Evolutionary conservation across 768 basidiomycete species (phyloP).

Genomic region (Leucogyrophana mollusca): DNA sequence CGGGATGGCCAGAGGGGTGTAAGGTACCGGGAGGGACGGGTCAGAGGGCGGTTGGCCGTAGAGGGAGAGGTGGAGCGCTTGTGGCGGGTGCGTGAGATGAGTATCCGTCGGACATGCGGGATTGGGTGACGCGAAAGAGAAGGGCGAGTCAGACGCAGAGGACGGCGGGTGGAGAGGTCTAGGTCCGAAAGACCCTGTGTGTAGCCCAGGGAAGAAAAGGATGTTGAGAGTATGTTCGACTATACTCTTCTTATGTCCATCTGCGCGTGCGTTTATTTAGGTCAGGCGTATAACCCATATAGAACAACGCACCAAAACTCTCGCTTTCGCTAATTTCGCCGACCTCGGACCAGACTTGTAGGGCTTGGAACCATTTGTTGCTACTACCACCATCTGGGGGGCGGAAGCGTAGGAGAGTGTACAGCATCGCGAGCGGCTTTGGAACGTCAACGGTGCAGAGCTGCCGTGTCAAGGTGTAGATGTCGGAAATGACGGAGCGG

Average conservation of each 20-base stretch:
- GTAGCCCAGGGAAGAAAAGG: constrained; percentile 71
- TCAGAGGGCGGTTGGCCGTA: constrained; percentile 26
- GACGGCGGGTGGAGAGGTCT: constrained; percentile 37
- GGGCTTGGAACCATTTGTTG: constrained; percentile 55
- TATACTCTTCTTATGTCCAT: constrained; percentile 70
- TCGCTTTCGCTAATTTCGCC: constrained; percentile 77
- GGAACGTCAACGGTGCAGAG: constrained; percentile 65
- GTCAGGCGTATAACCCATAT: background rate
- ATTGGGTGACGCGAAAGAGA: constrained; percentile 16
- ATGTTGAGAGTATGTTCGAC: constrained; percentile 81
- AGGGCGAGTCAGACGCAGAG: constrained; percentile 20
- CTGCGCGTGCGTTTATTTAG: constrained; percentile 32
- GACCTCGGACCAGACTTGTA: constrained; percentile 74
- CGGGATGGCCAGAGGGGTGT: constrained; percentile 55
- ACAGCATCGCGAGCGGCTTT: constrained; percentile 60
- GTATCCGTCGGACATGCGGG: constrained; percentile 17
- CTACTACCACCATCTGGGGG: constrained; percentile 20
- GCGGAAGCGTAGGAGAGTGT: constrained; percentile 49
- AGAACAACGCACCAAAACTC: constrained; percentile 59
- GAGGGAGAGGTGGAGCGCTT: constrained; percentile 19
- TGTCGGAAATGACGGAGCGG: constrained; percentile 68
- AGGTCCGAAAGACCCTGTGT: constrained; percentile 41
- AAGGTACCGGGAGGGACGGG: constrained; percentile 56
- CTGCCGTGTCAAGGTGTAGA: constrained; percentile 60
- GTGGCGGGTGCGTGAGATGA: constrained; percentile 15